Conservation (phyloP, 2,329 filamentous ascomycete genomes). For the Ophiocordyceps camponoti-saundersi region DNA sequence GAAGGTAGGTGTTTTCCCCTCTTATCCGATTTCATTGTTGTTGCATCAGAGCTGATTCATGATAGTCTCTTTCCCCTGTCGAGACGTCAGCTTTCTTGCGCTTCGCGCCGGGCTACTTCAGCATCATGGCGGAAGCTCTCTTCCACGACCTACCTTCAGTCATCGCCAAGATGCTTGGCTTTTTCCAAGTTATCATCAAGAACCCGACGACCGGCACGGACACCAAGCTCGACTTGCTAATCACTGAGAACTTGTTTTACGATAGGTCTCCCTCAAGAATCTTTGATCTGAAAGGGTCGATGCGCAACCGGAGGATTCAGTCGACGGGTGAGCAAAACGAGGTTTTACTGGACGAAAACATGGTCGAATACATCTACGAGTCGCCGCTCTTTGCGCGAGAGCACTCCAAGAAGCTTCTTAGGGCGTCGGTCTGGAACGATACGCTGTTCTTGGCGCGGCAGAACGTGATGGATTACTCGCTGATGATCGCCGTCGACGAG, state of each 20-base stretch:
- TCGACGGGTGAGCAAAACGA: constrained; percentile 92
- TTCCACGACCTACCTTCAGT: constrained; percentile 93
- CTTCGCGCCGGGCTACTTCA: constrained; percentile 94
- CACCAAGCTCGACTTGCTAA: constrained; percentile 81
- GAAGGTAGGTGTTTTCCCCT: constrained; percentile 30
- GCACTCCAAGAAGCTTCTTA: constrained; percentile 85
- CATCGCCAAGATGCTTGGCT: constrained; percentile 97
- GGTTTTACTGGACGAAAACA: constrained; percentile 92
- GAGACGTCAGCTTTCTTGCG: constrained; percentile 89
- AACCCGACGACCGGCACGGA: constrained; percentile 83
- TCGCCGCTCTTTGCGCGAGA: constrained; percentile 89
- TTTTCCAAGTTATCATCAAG: constrained; percentile 95
- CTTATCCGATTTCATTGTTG: not conserved
- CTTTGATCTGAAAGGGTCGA: constrained; percentile 93
- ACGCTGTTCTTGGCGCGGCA: constrained; percentile 87
- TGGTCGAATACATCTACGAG: constrained; percentile 98
- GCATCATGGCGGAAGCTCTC: constrained; percentile 88
- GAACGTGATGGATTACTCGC: constrained; percentile 97
- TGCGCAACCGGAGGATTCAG: constrained; percentile 96
- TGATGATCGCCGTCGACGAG: constrained; percentile 97
- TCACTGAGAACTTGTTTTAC: constrained; percentile 98
- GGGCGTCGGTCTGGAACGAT: constrained; percentile 91
- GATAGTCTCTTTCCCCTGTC: constrained; percentile 66
- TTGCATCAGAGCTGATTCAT: not conserved
- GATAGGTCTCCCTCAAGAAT: constrained; percentile 78